Conservation (phyloP, 148 eudicot genomes). For the Rhododendron henanense region DNA sequence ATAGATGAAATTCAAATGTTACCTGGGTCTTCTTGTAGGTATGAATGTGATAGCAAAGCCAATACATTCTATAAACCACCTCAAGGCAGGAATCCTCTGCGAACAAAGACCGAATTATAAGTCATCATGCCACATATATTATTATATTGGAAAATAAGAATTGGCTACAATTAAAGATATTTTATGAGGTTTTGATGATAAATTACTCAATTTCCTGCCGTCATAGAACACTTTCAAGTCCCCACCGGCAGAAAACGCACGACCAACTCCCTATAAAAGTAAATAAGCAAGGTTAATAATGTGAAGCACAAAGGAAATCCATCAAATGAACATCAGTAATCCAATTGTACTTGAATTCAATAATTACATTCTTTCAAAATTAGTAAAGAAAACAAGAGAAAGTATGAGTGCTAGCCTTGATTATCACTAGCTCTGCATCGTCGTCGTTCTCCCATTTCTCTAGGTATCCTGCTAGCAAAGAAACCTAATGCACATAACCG, state of each 20-base stretch:
- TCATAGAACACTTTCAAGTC: constrained; percentile 85
- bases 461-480: constrained; percentile 61
- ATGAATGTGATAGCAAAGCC: constrained; percentile 97
- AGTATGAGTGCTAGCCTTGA: constrained; percentile 54
- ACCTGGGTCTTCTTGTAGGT: constrained; percentile 89
- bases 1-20: background rate
- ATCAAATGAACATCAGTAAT: background rate
- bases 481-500: constrained; percentile 44
- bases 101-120: constrained; percentile 9
- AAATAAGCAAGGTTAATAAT: constrained; percentile 5
- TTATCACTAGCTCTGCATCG: constrained; percentile 61
- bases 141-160: background rate
- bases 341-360: background rate
- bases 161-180: background rate
- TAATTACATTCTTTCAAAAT: background rate
- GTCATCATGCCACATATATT: background rate
- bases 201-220: constrained; percentile 62
- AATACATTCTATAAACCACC: constrained; percentile 91
- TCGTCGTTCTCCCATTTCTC: constrained; percentile 94
- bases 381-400: background rate
- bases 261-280: constrained; percentile 79
- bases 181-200: background rate
- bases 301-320: background rate
- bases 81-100: constrained; percentile 91
- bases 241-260: constrained; percentile 98